Evolutionary conservation across 805 yeast genomes (phyloP), one percentile per base, ranked within the genome.

Genomic region (Wickerhamiella kazuoi): DNA sequence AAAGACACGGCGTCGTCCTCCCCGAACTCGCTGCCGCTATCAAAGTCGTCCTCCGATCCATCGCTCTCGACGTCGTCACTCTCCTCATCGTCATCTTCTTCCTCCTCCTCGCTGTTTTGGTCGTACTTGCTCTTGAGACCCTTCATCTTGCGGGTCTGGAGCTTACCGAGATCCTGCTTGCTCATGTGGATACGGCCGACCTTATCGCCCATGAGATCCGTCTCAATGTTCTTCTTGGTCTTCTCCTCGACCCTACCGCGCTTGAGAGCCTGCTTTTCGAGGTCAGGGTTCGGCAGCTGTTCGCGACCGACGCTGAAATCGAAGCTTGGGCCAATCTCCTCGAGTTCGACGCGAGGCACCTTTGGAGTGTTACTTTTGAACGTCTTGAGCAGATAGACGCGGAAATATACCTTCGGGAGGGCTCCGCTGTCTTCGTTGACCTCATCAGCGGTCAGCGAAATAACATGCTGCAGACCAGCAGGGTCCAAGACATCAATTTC

Each of bases 81-180:
- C 34, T 57, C 62, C 38, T 61, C 70, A 33, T 62, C 64, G 3
- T 55, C 53, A 21, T 63, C 71, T 16, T 20, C 26, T 34, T 65
- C 74, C 39, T 64, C 71, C 32, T 65, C 73, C 35, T 65, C 73
- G 38, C 68, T 77, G 32, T 59, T 63, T 61, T 82, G 94, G 57
- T 86, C 95, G 51, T 69, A 86, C 57, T 71, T 74, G 41, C 80
- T 69, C 65, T 90, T 90, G 55, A 90, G 69, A 59, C 98, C 98
- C 70, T 90, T 90, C 95, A 90, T 83, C 74, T 90, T 90, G 64
- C 98, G 75, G 4, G 98, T 87, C 64, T 90, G 98, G 57, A 90
- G 61, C 59, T 77, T 77, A 55, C 72, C 68, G 59, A 90, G 67
- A 59, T 90, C 97, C 67, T 90, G 98, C 59, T 76, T 76, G 62